A percentile compares a stretch with the other conserved stretches of the same genome.
Conservation (phyloP, 2,329 filamentous ascomycete genomes). For the Colletotrichum tanaceti region DNA sequence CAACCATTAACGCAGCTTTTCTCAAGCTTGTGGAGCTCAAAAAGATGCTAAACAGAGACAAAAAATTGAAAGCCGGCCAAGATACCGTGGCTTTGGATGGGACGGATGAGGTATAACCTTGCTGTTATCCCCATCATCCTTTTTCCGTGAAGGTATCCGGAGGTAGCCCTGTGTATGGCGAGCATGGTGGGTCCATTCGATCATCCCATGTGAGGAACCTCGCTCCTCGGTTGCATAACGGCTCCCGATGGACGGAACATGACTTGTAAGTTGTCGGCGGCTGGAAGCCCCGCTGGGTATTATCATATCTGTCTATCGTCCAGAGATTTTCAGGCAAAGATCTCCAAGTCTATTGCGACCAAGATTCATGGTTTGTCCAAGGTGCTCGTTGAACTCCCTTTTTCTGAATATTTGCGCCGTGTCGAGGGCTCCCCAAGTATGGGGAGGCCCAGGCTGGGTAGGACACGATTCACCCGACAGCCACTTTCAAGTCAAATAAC, state of each 20-base stretch:
- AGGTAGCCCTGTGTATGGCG: slow-evolving; percentile 15
- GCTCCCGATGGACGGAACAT: slow-evolving; percentile 31
- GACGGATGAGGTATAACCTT: slow-evolving; percentile 18
- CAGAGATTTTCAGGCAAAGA: slow-evolving; percentile 23
- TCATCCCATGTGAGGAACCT: slow-evolving; percentile 28
- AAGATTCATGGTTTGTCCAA: not conserved
- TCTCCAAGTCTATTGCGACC: slow-evolving; percentile 19
- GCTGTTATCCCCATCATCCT: slow-evolving; percentile 25
- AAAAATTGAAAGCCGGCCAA: slow-evolving; percentile 20
- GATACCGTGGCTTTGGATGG: slow-evolving; percentile 20
- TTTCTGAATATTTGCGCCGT: not conserved
- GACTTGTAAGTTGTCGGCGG: slow-evolving; percentile 35
- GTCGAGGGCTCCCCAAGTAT: not conserved
- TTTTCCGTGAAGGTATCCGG: not conserved
- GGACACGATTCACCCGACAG: not conserved
- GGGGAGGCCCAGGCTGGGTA: slow-evolving; percentile 2
- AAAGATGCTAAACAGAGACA: slow-evolving; percentile 15
- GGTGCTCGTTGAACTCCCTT: not conserved
- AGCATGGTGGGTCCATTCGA: slow-evolving; percentile 29
- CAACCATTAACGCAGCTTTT: slow-evolving; percentile 28
- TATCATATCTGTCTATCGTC: slow-evolving; percentile 27
- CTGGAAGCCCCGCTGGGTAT: slow-evolving; percentile 14
- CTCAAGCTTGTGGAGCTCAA: slow-evolving; percentile 27
- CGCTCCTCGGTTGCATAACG: slow-evolving; percentile 34
- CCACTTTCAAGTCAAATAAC: slow-evolving; percentile 4